These are phyloP conservation scores for Russula sp. DNA, from an alignment of 768 basidiomycete species.

Conservation along the genomic window DNA sequence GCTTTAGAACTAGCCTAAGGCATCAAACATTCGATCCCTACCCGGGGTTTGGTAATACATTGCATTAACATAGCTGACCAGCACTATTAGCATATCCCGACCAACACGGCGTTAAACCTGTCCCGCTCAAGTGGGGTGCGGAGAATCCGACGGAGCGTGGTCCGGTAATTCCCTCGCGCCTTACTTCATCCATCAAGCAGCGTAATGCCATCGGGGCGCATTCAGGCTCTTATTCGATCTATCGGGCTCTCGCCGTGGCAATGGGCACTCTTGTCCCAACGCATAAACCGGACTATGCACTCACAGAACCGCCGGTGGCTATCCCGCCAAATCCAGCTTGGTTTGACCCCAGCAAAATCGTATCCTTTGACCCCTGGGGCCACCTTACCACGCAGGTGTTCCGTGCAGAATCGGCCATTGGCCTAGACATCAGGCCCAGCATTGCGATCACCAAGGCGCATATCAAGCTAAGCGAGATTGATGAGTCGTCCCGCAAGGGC, in stretches of 20 bases:
- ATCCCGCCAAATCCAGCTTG: slow-evolving; percentile 76
- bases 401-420: slow-evolving; percentile 53
- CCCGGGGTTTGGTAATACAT: not conserved
- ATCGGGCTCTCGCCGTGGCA: slow-evolving; percentile 87
- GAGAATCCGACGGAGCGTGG: slow-evolving; percentile 59
- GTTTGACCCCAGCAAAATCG: slow-evolving; percentile 74
- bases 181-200: slow-evolving; percentile 76
- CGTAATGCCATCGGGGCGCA: slow-evolving; percentile 95
- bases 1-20: too few species aligned
- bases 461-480: slow-evolving; percentile 91
- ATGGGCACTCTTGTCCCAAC: slow-evolving; percentile 75
- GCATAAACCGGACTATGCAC: slow-evolving; percentile 76
- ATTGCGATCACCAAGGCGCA: slow-evolving; percentile 92
- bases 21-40: not conserved
- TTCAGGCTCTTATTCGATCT: slow-evolving; percentile 90
- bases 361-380: slow-evolving; percentile 91
- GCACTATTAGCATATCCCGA: slow-evolving; percentile 67
- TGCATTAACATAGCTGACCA: slow-evolving; percentile 6
- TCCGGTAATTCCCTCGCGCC: slow-evolving; percentile 83
- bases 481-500: slow-evolving; percentile 70
- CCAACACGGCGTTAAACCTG: slow-evolving; percentile 81
- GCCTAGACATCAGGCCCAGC: slow-evolving; percentile 84
- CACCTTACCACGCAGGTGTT: slow-evolving; percentile 77
- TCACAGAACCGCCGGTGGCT: slow-evolving; percentile 79
- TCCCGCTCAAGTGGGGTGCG: slow-evolving; percentile 79